Evolutionary conservation across 192 early-diverging fungal species (phyloP), one percentile per base, ranked within the genome.

Genomic region (Allomyces arbusculus): DNA sequence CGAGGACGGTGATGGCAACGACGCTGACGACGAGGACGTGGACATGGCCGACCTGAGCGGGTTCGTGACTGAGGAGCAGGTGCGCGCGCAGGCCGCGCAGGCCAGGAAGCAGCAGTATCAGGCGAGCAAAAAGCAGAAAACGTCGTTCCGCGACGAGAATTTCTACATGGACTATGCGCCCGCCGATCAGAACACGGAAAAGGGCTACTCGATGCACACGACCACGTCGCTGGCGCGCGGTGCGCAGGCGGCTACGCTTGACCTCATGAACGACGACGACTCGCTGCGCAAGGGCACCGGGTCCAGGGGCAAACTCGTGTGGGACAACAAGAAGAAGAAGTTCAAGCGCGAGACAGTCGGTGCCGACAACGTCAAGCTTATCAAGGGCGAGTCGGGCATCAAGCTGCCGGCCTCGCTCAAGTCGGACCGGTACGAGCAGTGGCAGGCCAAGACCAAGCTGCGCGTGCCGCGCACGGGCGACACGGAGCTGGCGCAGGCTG

Each of bases 291-390:
- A 78, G n/a, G 67, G 73, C 24, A 70, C 76, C 63, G 70, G 72
- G 64, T 68, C 69, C 14, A 78, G 75, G 62, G 80, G 80, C 22
- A 75, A 73, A 8, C 66, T 94, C 45, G 79, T 86, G 43, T 99
- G 95, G 95, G 94, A 99, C 73, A 79, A 82, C 63, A 90, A 85
- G 70, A 95, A 97, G 78, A 92, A 90, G 75, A 86, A 85, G 67
- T 99, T 95, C 44, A 73, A 77, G 33, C 84, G 92, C 23, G 68
- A 72, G 4, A 91, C 90, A 23, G 82, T 94, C 67, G 95, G 95
- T 19, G 70, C 87, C 0, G 94, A 99, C 69, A 99, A 99, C 76
- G 91, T 91, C 71, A 99, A 97, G 79, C 68, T 91, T 65, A 95
- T 99, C 64, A 81, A 80, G 50, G 91, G 89, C 4, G 95, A 99